Evolutionary conservation across 495 filamentous ascomycete species (phyloP).

Genomic region (Tricharina praecox): DNA sequence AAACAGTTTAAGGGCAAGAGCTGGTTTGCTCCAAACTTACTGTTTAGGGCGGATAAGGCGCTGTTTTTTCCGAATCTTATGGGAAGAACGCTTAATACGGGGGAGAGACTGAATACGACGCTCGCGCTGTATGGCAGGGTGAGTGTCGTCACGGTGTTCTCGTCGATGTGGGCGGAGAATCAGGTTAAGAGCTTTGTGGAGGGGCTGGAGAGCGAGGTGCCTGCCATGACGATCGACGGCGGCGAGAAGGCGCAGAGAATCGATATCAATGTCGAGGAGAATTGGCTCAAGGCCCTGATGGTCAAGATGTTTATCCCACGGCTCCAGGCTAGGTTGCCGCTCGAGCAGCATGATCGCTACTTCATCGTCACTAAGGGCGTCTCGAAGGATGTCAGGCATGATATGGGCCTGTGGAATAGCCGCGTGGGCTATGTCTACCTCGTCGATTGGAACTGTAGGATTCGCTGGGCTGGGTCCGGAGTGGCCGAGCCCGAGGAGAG

Average conservation of each 20-base stretch:
- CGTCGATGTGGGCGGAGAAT: constrained; percentile 63
- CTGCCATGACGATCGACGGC: constrained; percentile 28
- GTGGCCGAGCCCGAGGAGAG: constrained; percentile 49
- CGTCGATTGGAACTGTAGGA: constrained; percentile 68
- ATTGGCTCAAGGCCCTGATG: constrained; percentile 54
- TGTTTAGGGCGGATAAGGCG: constrained; percentile 58
- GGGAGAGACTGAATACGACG: constrained; percentile 44
- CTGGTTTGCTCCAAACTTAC: constrained; percentile 57
- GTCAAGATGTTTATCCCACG: constrained; percentile 50
- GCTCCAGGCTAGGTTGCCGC: constrained; percentile 39
- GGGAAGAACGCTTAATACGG: constrained; percentile 51
- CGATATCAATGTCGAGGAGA: constrained; percentile 75
- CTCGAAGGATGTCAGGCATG: constrained; percentile 51
- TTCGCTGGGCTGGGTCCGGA: constrained; percentile 92
- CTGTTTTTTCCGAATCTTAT: constrained; percentile 87
- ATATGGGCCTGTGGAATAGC: constrained; percentile 65
- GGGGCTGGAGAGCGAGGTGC: constrained; percentile 34
- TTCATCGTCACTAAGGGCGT: constrained; percentile 72
- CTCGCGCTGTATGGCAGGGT: constrained; percentile 49
- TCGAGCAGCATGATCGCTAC: constrained; percentile 52
- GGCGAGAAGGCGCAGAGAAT: constrained; percentile 48
- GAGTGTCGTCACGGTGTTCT: constrained; percentile 64
- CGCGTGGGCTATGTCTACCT: constrained; percentile 93
- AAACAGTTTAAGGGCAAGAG: constrained; percentile 65
- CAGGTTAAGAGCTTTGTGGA: constrained; percentile 60